These are phyloP conservation scores for Teratosphaeria nubilosa DNA, from an alignment of 2,329 filamentous ascomycete genomes.

Conservation along the genomic window DNA sequence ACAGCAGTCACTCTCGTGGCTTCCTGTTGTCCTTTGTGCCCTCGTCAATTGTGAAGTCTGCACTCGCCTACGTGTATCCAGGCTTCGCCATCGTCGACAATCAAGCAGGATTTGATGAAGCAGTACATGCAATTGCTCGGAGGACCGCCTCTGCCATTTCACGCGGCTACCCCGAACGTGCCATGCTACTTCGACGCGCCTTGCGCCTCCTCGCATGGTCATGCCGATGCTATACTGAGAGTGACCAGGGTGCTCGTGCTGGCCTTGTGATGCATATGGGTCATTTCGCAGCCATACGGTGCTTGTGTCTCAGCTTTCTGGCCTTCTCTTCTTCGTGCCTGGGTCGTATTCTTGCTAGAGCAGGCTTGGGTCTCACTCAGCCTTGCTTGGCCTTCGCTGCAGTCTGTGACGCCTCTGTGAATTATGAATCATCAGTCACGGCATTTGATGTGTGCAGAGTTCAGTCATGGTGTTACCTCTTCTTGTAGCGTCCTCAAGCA, in stretches of 20 bases:
- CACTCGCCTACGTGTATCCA: not conserved
- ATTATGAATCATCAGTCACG: not conserved
- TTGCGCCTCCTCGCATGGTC: not conserved
- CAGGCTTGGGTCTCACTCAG: constrained; percentile 3
- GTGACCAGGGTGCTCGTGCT: constrained; percentile 1
- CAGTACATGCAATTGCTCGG: not conserved
- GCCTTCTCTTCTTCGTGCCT: not conserved
- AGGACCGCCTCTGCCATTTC: not conserved
- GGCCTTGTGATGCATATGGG: not conserved
- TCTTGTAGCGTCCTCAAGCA: constrained; percentile 84
- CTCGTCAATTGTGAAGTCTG: not conserved
- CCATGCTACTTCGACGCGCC: not conserved
- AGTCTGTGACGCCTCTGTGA: constrained; percentile 13
- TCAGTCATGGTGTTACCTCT: constrained; percentile 49
- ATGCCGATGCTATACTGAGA: not conserved
- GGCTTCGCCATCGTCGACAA: not conserved
- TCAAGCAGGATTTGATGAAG: not conserved
- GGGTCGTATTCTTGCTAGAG: not conserved
- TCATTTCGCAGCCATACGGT: not conserved
- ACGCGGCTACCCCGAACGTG: not conserved
- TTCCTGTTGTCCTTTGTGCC: not conserved
- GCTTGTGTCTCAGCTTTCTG: not conserved
- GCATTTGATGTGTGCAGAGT: not conserved
- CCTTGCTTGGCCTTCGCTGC: constrained; percentile 24
- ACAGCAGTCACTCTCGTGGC: not conserved